These are phyloP conservation scores for Fusarium begoniae DNA, from an alignment of 2,329 filamentous ascomycete species.

Conservation along the genomic window DNA sequence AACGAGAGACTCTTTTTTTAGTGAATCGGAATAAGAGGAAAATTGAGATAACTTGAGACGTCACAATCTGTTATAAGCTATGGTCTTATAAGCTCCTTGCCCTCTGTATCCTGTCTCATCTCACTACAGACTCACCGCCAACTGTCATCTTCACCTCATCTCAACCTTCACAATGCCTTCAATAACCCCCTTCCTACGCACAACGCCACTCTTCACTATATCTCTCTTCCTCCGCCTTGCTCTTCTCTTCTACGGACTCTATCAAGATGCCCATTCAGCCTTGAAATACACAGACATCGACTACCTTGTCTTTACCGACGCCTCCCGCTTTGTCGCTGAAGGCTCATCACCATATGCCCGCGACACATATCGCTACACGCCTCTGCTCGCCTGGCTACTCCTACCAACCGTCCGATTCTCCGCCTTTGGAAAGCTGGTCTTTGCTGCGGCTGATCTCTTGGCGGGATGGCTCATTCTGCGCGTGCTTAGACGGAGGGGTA, in stretches of 20 bases:
- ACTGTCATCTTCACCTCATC: conserved; percentile 36
- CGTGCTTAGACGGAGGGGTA: conserved; percentile 52
- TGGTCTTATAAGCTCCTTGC: conserved; percentile 10
- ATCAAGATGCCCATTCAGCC: conserved; percentile 90
- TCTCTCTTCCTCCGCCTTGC: conserved; percentile 72
- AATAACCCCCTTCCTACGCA: conserved; percentile 44
- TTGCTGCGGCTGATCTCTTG: conserved; percentile 82
- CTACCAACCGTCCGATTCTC: conserved; percentile 80
- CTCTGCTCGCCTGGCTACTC: conserved; percentile 89
- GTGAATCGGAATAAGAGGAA: neutral
- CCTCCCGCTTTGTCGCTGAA: conserved; percentile 77
- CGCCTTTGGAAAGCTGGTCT: conserved; percentile 86
- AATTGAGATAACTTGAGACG: neutral
- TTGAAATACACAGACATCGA: conserved; percentile 99
- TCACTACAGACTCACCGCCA: conserved; percentile 34
- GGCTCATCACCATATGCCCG: conserved; percentile 82
- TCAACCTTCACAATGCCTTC: conserved; percentile 34
- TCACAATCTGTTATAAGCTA: conserved; percentile 6
- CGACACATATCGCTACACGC: conserved; percentile 97
- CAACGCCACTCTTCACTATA: conserved; percentile 62
- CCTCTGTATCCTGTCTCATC: neutral
- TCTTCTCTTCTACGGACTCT: conserved; percentile 87
- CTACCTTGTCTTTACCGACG: conserved; percentile 98
- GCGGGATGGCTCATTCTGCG: conserved; percentile 79
- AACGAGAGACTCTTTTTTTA: neutral